Base-by-base conservation (phyloP, 2,329 filamentous ascomycete species). In the Sporothrix brunneoviolacea region DNA sequence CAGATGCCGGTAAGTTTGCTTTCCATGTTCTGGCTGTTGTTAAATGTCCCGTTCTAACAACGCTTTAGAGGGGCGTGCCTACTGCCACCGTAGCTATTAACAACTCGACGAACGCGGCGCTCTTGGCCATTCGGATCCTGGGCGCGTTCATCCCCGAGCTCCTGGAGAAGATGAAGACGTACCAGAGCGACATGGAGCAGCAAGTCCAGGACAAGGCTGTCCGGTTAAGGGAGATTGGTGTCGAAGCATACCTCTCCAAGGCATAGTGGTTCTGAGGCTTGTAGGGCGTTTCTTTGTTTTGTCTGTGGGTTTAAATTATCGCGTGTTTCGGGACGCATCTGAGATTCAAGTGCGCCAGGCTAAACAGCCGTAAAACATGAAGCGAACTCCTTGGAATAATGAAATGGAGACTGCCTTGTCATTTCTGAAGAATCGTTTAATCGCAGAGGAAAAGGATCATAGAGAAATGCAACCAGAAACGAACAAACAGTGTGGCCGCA, bases 81-180 rank as follows among this genome's bases (percentile, higher is more conserved):
- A 82, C 84, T 13, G 85, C 86, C 6, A 89, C 85, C 0, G 84
- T 91, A 4, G 86, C 81, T 10, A 88, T 90, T 65, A 88, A 88
- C 66, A 90, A 90, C 68, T 85, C 83, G 21, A 84, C 84, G 50
- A 91, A 90, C 60, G 86, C 86, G 5, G 57, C 55, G 2, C 48
- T 59, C 22, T 39, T 59, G 37, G 57, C 57, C 4, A 48, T 58
- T n/a, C 48, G 54, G 13, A 54, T 51, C 15, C 51, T 58, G 8
- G 56, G 56, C 24, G 42, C 54, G 9, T 53, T 68, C 30, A 77
- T 82, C 52, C 65, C 68, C 12, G 71, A 65, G 15, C 70, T 86
- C 13, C 65, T 70, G 40, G 65, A 74, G 53, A 72, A 73, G 57
- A 71, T 86, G 69, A 73, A 73, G 54, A 67, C 72, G 12, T 88